A percentile compares a stretch with the other conserved stretches of the same genome.
Conservation (phyloP, 345 rosid genomes). For the Arabidopsis suecica region DNA sequence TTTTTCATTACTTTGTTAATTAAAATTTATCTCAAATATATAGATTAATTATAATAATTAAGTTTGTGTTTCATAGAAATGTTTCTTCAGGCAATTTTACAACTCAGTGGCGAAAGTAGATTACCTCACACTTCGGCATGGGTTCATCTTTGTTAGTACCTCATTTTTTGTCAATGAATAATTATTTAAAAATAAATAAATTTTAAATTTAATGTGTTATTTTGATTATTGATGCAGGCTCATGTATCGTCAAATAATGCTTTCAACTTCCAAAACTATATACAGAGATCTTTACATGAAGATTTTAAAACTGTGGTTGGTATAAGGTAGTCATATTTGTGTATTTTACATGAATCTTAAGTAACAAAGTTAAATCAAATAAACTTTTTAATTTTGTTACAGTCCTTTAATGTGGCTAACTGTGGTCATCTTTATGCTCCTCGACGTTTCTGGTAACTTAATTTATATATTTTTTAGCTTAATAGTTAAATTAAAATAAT, state of each 20-base stretch:
- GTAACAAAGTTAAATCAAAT: not conserved
- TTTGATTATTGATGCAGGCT: slow-evolving; percentile 46
- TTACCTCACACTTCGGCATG: slow-evolving; percentile 79
- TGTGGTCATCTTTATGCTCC: slow-evolving; percentile 68
- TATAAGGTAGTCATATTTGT: slow-evolving; percentile 49
- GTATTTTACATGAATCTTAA: not conserved
- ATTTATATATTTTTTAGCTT: not conserved
- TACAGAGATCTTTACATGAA: slow-evolving; percentile 74
- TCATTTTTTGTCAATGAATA: not conserved
- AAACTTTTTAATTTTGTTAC: slow-evolving; percentile 22
- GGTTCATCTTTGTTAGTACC: slow-evolving; percentile 62
- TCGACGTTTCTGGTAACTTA: slow-evolving; percentile 69
- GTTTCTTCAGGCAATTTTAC: slow-evolving; percentile 75
- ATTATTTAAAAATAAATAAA: not conserved
- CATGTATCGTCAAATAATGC: slow-evolving; percentile 54
- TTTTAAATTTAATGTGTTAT: not conserved
- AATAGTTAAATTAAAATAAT: not conserved
- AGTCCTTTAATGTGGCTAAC: slow-evolving; percentile 76
- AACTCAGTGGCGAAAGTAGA: slow-evolving; percentile 75
- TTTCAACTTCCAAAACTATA: slow-evolving; percentile 76
- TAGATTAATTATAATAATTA: not conserved
- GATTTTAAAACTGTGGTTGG: slow-evolving; percentile 85
- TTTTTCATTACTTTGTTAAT: not conserved
- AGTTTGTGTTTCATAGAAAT: slow-evolving; percentile 52
- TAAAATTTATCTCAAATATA: not conserved